phyloP scores from a whole-genome alignment of 75 land plant species.

The Isoetes taiwanensis region DNA sequence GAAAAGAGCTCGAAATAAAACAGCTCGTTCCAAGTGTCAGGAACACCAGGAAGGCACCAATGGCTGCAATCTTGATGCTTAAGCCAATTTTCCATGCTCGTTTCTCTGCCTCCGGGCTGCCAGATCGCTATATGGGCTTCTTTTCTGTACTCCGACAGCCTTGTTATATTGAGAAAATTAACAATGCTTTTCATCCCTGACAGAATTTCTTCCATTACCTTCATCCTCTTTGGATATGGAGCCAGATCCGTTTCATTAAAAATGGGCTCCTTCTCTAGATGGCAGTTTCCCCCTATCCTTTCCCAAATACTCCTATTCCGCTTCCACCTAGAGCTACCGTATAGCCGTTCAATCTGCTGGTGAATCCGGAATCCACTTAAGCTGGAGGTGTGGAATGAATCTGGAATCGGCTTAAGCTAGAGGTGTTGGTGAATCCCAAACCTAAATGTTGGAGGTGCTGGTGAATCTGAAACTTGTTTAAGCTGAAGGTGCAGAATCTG shows the following conservation, averaged over 20 bases:
- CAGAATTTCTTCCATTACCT: constrained; percentile 26
- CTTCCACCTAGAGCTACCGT: no score
- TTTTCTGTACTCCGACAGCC: constrained; percentile 45
- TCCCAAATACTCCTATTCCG: no score
- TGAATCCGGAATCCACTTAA: no score
- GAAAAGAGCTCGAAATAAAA: not conserved
- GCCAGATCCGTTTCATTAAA: constrained; percentile 23
- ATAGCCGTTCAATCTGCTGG: no score
- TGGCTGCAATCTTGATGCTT: constrained; percentile 10
- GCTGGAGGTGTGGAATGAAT: no score
- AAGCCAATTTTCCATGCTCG: not conserved
- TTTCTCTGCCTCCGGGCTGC: not conserved
- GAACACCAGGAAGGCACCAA: constrained; percentile 13
- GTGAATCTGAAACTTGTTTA: no score
- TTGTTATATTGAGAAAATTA: constrained; percentile 43
- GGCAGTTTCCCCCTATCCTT: constrained; percentile 38
- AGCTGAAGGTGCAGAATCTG: no score
- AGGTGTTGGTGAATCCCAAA: no score
- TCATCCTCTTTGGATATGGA: constrained; percentile 39
- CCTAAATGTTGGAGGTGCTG: no score
- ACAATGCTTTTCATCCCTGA: constrained; percentile 30
- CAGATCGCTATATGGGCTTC: constrained; percentile 62
- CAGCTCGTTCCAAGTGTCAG: constrained; percentile 12
- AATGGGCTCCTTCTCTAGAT: constrained; percentile 33
- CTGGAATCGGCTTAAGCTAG: no score